Conservation (phyloP, 163 green algal genomes). For the Smithsoniella earleae region DNA sequence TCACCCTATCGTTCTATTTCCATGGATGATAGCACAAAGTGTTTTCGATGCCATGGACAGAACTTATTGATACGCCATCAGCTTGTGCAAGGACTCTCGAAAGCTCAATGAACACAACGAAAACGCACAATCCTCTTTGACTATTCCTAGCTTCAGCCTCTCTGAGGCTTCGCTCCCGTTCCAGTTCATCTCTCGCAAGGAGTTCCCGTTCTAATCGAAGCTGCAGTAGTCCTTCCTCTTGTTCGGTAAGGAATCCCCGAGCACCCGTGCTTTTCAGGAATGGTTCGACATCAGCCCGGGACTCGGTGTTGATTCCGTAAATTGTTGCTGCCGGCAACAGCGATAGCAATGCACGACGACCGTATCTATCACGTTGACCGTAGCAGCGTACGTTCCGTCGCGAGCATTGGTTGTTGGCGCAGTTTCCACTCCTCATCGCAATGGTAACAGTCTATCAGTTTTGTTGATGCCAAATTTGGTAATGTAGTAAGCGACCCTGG, state of each 20-base stretch:
- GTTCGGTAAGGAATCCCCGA: constrained; percentile 48
- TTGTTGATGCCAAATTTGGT: no score
- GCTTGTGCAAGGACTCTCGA: constrained; percentile 2
- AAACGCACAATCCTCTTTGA: not conserved
- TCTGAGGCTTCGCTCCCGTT: constrained; percentile 33
- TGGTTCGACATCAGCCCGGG: not conserved
- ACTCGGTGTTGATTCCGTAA: not conserved
- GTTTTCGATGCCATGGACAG: no score
- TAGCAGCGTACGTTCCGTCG: no score
- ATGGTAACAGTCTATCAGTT: no score
- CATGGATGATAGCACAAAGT: constrained; percentile 30
- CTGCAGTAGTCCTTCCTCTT: constrained; percentile 54
- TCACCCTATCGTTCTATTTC: no score
- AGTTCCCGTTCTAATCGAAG: constrained; percentile 54
- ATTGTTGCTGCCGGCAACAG: not conserved
- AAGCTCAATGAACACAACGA: not conserved
- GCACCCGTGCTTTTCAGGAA: constrained; percentile 28
- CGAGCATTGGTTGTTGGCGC: no score
- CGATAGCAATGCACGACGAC: not conserved
- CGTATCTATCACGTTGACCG: no score
- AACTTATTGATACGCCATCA: no score
- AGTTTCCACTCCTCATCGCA: no score
- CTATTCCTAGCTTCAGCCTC: constrained; percentile 33
- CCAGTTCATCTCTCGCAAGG: constrained; percentile 36
- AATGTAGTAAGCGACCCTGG: no score